Evolutionary conservation across 2,329 filamentous ascomycete species (phyloP).

Genomic region (Claviceps africana): DNA sequence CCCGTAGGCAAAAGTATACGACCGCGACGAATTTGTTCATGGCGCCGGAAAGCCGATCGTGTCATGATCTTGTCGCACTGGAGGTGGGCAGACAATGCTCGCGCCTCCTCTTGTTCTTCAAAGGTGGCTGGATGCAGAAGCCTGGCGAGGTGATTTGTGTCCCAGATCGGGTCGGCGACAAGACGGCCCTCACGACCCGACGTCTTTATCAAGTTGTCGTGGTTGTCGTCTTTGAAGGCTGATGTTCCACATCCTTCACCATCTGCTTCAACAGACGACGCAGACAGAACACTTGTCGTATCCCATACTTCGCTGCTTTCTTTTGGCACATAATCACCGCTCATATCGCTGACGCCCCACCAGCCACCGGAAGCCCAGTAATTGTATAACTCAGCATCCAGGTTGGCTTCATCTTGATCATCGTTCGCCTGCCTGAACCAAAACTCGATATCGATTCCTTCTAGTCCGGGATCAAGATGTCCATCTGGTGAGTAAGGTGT

Average conservation of each 20-base stretch:
- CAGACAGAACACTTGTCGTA: constrained; percentile 66
- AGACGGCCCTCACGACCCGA: constrained; percentile 44
- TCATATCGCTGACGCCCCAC: constrained; percentile 72
- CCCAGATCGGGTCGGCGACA: constrained; percentile 46
- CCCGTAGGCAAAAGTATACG: constrained; percentile 36
- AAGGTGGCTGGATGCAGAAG: constrained; percentile 67
- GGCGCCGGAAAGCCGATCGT: constrained; percentile 58
- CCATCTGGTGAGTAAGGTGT: constrained; percentile 25
- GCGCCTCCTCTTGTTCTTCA: constrained; percentile 69
- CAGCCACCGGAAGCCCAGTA: constrained; percentile 77
- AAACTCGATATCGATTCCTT: constrained; percentile 65
- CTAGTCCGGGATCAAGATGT: constrained; percentile 40
- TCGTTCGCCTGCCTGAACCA: constrained; percentile 51
- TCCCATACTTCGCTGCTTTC: constrained; percentile 49
- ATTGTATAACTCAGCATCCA: constrained; percentile 63
- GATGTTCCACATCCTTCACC: constrained; percentile 29
- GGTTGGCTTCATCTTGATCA: constrained; percentile 42
- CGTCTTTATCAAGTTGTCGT: constrained; percentile 60
- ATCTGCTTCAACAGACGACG: constrained; percentile 25
- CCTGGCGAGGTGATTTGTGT: constrained; percentile 55
- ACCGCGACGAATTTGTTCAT: constrained; percentile 54
- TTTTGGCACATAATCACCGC: constrained; percentile 58
- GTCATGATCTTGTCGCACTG: constrained; percentile 61
- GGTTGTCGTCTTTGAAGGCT: constrained; percentile 37
- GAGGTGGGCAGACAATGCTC: constrained; percentile 67